Percentiles rank a stretch among this genome's conserved stretches.
Evolutionary conservation across 169 alveolate genomes (phyloP).

Genomic region (Amoebophrya sp.): DNA sequence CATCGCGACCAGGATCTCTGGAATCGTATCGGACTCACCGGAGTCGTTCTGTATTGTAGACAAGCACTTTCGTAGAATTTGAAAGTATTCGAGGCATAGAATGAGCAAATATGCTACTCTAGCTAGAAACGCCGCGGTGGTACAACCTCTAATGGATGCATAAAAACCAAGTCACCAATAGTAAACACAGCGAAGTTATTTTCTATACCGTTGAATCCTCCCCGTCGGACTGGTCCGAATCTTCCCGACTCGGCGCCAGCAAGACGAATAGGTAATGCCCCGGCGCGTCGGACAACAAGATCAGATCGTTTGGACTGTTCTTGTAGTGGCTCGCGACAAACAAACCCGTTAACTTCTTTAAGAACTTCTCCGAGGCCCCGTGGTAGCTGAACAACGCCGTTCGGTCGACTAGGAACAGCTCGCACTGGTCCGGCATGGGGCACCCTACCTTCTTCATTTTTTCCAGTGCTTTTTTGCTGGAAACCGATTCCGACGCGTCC

Average conservation of each 20-base stretch:
- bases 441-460: background rate
- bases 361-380: slow-evolving; percentile 89
- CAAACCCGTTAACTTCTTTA: slow-evolving; percentile 87
- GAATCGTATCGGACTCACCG: background rate
- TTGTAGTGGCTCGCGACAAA: slow-evolving; percentile 95
- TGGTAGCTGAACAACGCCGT: slow-evolving; percentile 95
- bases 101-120: slow-evolving; percentile 39
- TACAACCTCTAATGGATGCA: no score
- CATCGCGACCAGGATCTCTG: slow-evolving; percentile 67
- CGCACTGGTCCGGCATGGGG: slow-evolving; percentile 88
- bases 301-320: slow-evolving; percentile 98
- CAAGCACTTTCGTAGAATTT: background rate
- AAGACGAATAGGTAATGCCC: slow-evolving; percentile 94
- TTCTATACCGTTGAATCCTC: no score
- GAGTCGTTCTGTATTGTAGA: background rate
- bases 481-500: slow-evolving; percentile 85
- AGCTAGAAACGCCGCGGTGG: slow-evolving; percentile 42
- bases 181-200: no score
- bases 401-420: slow-evolving; percentile 90
- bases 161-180: no score
- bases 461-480: background rate
- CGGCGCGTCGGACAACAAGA: slow-evolving; percentile 98
- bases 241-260: slow-evolving; percentile 54
- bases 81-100: background rate
- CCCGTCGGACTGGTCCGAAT: no score